Conservation (phyloP, 1,284 basidiomycete genomes). For the Pseudozyma hubeiensis region DNA sequence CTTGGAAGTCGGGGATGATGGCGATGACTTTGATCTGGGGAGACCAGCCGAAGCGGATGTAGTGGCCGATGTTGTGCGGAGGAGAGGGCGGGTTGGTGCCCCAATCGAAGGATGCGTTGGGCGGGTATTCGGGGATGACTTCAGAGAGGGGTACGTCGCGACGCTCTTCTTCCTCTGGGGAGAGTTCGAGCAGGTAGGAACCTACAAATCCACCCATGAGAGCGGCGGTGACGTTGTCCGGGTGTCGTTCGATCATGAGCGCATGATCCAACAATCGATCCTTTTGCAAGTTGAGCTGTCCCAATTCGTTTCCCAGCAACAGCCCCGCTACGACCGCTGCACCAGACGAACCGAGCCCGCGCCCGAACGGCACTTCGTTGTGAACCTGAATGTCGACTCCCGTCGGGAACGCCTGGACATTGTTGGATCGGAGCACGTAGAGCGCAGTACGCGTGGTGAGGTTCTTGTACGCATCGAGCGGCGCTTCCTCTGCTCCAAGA, state of each 20-base stretch:
- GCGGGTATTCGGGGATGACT: slow-evolving; percentile 94
- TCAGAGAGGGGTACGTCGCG: slow-evolving; percentile 93
- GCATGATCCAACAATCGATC: slow-evolving; percentile 92
- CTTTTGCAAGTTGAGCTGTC: slow-evolving; percentile 77
- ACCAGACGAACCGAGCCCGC: slow-evolving; percentile 95
- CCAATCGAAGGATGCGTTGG: slow-evolving; percentile 90
- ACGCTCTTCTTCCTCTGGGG: slow-evolving; percentile 72
- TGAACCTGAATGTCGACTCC: slow-evolving; percentile 76
- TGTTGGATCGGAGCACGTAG: slow-evolving; percentile 91
- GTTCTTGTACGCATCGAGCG: slow-evolving; percentile 95
- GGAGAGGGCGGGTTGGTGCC: slow-evolving; percentile 87
- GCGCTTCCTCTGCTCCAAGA: slow-evolving; percentile 89
- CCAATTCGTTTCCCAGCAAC: slow-evolving; percentile 86
- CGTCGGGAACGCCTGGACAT: slow-evolving; percentile 78
- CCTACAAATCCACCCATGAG: slow-evolving; percentile 98
- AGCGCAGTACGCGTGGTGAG: slow-evolving; percentile 96
- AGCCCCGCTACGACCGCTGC: slow-evolving; percentile 98
- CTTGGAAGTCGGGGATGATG: slow-evolving; percentile 94
- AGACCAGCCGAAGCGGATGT: slow-evolving; percentile 89
- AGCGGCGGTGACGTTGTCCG: slow-evolving; percentile 98
- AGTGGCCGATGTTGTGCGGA: slow-evolving; percentile 92
- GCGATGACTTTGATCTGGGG: slow-evolving; percentile 89
- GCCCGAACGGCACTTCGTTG: slow-evolving; percentile 97
- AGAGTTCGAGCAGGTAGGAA: slow-evolving; percentile 89
- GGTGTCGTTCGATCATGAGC: slow-evolving; percentile 98